Evolutionary conservation across 73 alveolate genomes (phyloP).

Genomic region (Blepharisma japonicum): DNA sequence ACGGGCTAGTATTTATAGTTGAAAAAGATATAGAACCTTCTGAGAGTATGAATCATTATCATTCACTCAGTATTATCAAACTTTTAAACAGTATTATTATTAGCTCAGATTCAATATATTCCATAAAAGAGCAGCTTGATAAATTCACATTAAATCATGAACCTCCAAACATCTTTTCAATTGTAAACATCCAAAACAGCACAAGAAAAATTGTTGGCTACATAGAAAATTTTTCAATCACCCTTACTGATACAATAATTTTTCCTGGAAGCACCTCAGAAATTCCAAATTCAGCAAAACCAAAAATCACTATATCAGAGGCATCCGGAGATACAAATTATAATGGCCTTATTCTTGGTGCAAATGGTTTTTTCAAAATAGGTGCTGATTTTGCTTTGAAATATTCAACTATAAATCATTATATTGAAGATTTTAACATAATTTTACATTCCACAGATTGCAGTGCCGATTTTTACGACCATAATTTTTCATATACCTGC

Average conservation of each 20-base stretch:
- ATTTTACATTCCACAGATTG: neutral
- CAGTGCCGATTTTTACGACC: neutral
- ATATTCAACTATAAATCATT: neutral
- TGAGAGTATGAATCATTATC: too few species aligned
- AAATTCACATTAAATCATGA: too few species aligned
- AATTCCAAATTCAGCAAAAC: neutral
- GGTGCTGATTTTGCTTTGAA: constrained; percentile 14
- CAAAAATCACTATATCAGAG: neutral
- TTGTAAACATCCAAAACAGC: constrained; percentile 8
- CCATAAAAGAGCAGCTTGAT: too few species aligned
- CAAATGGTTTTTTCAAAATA: too few species aligned
- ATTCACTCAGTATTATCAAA: too few species aligned
- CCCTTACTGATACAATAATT: neutral
- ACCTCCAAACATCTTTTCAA: neutral
- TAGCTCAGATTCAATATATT: too few species aligned
- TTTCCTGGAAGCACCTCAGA: constrained; percentile 6
- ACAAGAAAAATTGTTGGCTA: neutral
- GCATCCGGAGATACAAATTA: neutral
- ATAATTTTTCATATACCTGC: neutral
- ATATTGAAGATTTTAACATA: neutral
- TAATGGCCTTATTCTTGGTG: too few species aligned
- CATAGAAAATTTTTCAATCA: neutral
- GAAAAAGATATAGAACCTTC: too few species aligned
- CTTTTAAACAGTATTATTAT: too few species aligned
- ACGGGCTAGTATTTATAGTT: too few species aligned